A percentile compares a stretch with the other conserved stretches of the same genome.
Conservation (phyloP, 306 rosid genomes). For the Cicer chorassanicum region DNA sequence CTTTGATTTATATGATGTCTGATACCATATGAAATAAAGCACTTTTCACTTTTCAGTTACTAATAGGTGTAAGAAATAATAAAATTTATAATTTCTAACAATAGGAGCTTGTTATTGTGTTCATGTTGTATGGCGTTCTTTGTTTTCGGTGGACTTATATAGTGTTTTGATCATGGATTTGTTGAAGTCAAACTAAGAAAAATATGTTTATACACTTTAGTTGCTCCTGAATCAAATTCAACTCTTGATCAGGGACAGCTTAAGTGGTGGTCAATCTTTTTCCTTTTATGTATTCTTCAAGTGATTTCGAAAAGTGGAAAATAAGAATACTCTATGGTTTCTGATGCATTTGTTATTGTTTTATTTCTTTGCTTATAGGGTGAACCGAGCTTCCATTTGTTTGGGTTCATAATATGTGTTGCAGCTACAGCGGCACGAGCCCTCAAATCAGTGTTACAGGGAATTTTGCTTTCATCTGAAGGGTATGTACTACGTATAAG, state of each 20-base stretch:
- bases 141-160: background rate
- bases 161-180: background rate
- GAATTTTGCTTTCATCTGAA: conserved; percentile 96
- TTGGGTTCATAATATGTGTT: conserved; percentile 88
- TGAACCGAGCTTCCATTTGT: conserved; percentile 98
- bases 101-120: conserved; percentile 31
- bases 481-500: conserved; percentile 69
- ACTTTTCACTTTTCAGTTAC: conserved; percentile 8
- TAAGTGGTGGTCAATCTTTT: conserved; percentile 23
- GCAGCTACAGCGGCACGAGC: conserved; percentile 99
- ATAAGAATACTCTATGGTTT: conserved; percentile 20
- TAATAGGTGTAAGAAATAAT: background rate
- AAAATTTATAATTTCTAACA: background rate
- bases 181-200: background rate
- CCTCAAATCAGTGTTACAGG: conserved; percentile 90
- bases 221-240: background rate
- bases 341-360: conserved; percentile 37
- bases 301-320: conserved; percentile 22
- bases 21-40: conserved; percentile 22
- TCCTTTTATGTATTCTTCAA: conserved; percentile 13
- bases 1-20: background rate
- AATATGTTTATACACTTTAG: conserved; percentile 11
- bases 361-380: conserved; percentile 62
- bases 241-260: conserved; percentile 26
- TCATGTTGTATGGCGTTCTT: conserved; percentile 35